A percentile compares a stretch with the other conserved stretches of the same genome.
These are phyloP conservation scores for Pichia sporocuriosa DNA, from an alignment of 805 yeast genomes.

Conservation along the genomic window DNA sequence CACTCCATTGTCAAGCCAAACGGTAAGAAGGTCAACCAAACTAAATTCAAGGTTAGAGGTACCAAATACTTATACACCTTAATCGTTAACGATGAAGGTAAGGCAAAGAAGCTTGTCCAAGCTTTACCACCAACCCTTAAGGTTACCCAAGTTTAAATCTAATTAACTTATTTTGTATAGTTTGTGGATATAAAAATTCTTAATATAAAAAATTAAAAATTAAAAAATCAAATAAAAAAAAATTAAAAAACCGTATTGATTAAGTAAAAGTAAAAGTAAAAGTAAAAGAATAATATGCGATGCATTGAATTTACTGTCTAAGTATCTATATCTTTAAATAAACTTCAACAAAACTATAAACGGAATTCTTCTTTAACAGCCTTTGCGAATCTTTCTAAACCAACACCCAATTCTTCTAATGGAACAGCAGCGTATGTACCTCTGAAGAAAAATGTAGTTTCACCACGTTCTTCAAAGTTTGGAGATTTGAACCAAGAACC, in stretches of 20 bases:
- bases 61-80: conserved; percentile 90
- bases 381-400: conserved; percentile 61
- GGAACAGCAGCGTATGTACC: conserved; percentile 87
- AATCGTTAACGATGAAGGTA: conserved; percentile 89
- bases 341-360: conserved; percentile 18
- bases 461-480: conserved; percentile 34
- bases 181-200: conserved; percentile 7
- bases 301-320: no score
- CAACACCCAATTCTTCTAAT: conserved; percentile 50
- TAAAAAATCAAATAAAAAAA: conserved; percentile 2
- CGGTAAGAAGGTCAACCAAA: conserved; percentile 84
- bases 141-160: conserved; percentile 45
- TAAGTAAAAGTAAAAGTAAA: not conserved
- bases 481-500: conserved; percentile 76
- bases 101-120: conserved; percentile 96
- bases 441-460: conserved; percentile 62
- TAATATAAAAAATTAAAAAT: conserved; percentile 5
- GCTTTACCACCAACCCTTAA: conserved; percentile 92
- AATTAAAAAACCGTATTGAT: no score
- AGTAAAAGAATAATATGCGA: not conserved
- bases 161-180: conserved; percentile 14
- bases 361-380: conserved; percentile 54
- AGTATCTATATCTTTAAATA: not conserved
- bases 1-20: conserved; percentile 74
- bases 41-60: conserved; percentile 99